Conservation (phyloP, 164 flowering plant species). For the Berberis vulgaris region DNA sequence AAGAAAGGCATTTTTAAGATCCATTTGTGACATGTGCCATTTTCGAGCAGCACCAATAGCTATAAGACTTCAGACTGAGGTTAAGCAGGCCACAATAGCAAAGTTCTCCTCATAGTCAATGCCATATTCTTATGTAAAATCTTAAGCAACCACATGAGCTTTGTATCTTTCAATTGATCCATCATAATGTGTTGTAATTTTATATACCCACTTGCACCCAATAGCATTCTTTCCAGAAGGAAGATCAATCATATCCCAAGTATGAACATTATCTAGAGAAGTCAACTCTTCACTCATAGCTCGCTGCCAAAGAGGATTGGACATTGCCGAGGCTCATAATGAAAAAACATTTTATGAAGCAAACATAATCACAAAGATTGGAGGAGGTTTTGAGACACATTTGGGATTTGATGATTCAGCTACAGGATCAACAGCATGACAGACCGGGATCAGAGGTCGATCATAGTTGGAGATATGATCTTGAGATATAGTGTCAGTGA, state of each 20-base stretch:
- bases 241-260: not conserved
- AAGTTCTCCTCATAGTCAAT: not conserved
- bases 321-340: too few relatives aligned
- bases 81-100: not conserved
- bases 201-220: not conserved
- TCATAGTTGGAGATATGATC: too few relatives aligned
- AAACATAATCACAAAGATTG: too few relatives aligned
- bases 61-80: not conserved
- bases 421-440: too few relatives aligned
- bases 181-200: not conserved
- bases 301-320: not conserved
- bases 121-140: not conserved
- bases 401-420: too few relatives aligned
- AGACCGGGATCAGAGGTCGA: too few relatives aligned
- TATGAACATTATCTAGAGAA: not conserved
- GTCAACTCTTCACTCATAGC: not conserved
- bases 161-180: too few relatives aligned
- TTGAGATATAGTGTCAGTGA: too few relatives aligned
- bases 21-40: not conserved
- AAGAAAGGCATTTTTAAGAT: conserved; percentile 5
- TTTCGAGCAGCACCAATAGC: not conserved
- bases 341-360: too few relatives aligned
- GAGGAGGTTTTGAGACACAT: too few relatives aligned
- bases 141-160: not conserved
- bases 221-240: not conserved